Evolutionary conservation across 352 stramenopile species (phyloP), one percentile per base, ranked within the genome.

Genomic region (Thalassiosira livingstoniorum): DNA sequence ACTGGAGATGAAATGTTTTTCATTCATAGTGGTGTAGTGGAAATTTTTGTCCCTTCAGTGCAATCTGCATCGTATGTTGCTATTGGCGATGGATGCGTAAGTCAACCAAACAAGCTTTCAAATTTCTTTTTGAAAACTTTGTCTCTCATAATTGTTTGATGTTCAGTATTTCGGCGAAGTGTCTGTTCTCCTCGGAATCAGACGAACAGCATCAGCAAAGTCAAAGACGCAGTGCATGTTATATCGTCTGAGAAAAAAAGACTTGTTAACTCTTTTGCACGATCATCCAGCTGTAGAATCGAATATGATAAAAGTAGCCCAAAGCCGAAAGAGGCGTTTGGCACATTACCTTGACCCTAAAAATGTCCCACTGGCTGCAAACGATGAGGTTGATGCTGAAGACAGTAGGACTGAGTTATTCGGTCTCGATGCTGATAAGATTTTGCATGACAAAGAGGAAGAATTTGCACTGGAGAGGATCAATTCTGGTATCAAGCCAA

Each of bases 1-100:
- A 88, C 81, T 11, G 88, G 88, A n/a, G 86, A 92, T 35, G 80
- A 85, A 18, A 90, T 93, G 73, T 93, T 83, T 63, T 93, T 92
- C 68, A 92, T 93, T 63, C 76, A 70, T 35, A 89, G 71, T 69
- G 88, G 88, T 11, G 86, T 91, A 13, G 78, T 90, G 10, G 83
- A 92, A 67, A 90, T 93, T 60, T 89, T 71, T 51, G 54, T 83
- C 15, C 37, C 65, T 39, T 74, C 67, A 2, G 39, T 72, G 18
- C 66, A 81, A 68, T 68, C 47, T 58, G 23, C 55, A 60, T 76
- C 76, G n/a, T 90, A 88, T 68, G 47, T 85, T 58, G 81, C 85
- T 18, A 84, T 90, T 47, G 85, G 80, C 32, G 85, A 90, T 80
- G 85, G 85, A 69, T 90, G 85, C 71, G 78, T 86, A 66, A 82